Evolutionary conservation across 2,329 filamentous ascomycete genomes (phyloP), one percentile per base, ranked within the genome.

Genomic region (Exophiala mesophila): DNA sequence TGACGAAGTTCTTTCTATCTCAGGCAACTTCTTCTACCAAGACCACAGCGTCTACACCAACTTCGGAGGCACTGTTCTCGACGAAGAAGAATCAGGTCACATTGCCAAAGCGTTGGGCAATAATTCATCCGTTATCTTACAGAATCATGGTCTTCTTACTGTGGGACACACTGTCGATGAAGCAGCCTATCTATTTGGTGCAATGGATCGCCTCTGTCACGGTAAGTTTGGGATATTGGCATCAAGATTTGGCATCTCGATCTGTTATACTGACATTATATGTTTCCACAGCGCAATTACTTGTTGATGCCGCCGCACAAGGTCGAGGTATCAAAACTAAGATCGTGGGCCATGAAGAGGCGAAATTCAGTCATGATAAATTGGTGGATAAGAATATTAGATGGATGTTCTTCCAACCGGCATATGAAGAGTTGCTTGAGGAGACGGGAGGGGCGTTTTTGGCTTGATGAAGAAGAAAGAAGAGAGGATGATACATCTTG

Each of bases 141-240:
- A 65, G 41, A 66, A 66, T 36, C 64, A 66, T 35, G 64, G 64
- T 17, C 55, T 66, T 29, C 47, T 66, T 16, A 66, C 63, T 5
- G 63, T 66, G 3, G 64, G 63, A 12, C 52, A 47, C 10, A 66
- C 63, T 1, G 61, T 66, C 16, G 64, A 66, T 12, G 72, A 72
- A 8, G 39, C 32, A 10, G 32, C 21, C 15, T 36, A 17, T 13
- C 29, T 19, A 23, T 42, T 36, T 19, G 13, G 12, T 17, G n/a
- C 17, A 2, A 9, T 36, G 5, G 39, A 42, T 8, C 23, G 29
- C 15, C n/a, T 16, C 8, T 42, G 39, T 20, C 39, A 42, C 17
- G 36, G 35, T 26, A 26, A 6, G 23, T 26, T 7, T 26, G 23
- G 23, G 12, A n/a, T n/a, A n/a, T n/a, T n/a, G n/a, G n/a, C n/a